Evolutionary conservation across 352 stramenopile species (phyloP), one percentile per base, ranked within the genome.

Genomic region (Globisporangium irregulare): DNA sequence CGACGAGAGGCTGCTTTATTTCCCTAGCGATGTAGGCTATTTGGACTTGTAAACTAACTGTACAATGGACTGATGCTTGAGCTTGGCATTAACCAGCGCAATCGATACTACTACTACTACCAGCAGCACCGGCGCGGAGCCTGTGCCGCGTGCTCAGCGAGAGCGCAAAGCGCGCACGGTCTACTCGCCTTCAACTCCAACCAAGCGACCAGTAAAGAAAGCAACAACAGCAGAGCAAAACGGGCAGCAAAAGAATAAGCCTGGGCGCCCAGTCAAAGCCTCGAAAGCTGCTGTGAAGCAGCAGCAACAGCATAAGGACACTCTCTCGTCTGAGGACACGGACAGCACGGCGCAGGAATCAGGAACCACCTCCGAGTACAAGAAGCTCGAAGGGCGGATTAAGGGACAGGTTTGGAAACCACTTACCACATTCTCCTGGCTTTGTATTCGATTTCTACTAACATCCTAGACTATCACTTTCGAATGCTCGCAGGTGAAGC

Each of bases 401-500:
- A 22, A 38, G 51, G 48, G 46, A 18, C 59, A 69, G 20, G 57
- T 61, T n/a, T 29, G 55, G 10, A 22, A 7, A 5, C 22, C n/a
- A 50, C 32, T 3, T 27, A 25, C 1, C 12, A 41, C 34, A 12
- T 15, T 46, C 12, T 18, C 38, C 4, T 18, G 38, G 0, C 54
- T 59, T 18, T 5, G 15, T 53, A 41, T n/a, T 25, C 8, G 36
- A 12, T 29, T 29, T 14, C 8, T 46, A 29, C 56, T 46, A 24
- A 38, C 8, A 15, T 29, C 29, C 27, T 8, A 61, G 14, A 20
- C 1, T 20, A 61, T 25, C 15, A 10, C 24, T 3, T 50, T 56
- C 50, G 6, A 27, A 27, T 55, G 2, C n/a, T 12, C 25, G 22
- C 57, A 91, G 82, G 74, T 85, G 3, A 81, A 82, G 32, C 74